phyloP scores from a whole-genome alignment of 2,329 filamentous ascomycete species.

The Clonostachys sp. region DNA sequence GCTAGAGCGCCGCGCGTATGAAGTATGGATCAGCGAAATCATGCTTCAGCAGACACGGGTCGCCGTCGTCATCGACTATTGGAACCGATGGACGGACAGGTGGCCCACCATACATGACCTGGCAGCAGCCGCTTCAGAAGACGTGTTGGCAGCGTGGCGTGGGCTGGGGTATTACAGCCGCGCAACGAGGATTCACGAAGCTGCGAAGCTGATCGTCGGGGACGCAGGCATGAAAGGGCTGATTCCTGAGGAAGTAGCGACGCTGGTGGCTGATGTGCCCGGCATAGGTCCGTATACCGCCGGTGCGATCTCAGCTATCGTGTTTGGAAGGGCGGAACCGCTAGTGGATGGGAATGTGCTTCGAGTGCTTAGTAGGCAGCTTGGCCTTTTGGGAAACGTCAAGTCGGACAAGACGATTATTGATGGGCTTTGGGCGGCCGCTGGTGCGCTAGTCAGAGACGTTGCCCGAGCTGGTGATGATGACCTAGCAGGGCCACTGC shows the following conservation, averaged over 20 bases:
- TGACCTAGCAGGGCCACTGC: slow-evolving; percentile 10
- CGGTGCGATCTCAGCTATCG: slow-evolving; percentile 58
- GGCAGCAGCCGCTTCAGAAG: slow-evolving; percentile 45
- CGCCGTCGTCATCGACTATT: slow-evolving; percentile 57
- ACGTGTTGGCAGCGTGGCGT: slow-evolving; percentile 55
- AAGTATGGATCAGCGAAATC: slow-evolving; percentile 64
- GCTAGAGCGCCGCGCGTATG: slow-evolving; percentile 53
- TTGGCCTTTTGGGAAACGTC: slow-evolving; percentile 51
- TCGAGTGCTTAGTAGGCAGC: slow-evolving; percentile 54
- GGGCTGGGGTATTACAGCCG: slow-evolving; percentile 62
- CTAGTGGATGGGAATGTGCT: slow-evolving; percentile 63
- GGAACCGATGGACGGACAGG: slow-evolving; percentile 55
- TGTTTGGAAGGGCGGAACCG: slow-evolving; percentile 52
- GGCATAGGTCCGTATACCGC: slow-evolving; percentile 61
- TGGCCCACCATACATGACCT: slow-evolving; percentile 57
- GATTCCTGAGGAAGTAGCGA: slow-evolving; percentile 39
- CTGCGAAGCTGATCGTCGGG: slow-evolving; percentile 43
- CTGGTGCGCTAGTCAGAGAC: slow-evolving; percentile 47
- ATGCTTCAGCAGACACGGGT: slow-evolving; percentile 66
- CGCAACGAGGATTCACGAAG: slow-evolving; percentile 55
- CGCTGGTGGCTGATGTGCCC: slow-evolving; percentile 45
- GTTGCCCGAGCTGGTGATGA: slow-evolving; percentile 27
- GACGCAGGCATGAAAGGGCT: slow-evolving; percentile 36
- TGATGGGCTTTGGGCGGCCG: slow-evolving; percentile 54
- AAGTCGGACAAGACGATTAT: slow-evolving; percentile 49